Evolutionary conservation across 495 filamentous ascomycete species (phyloP).

Genomic region (Poronia punctata): DNA sequence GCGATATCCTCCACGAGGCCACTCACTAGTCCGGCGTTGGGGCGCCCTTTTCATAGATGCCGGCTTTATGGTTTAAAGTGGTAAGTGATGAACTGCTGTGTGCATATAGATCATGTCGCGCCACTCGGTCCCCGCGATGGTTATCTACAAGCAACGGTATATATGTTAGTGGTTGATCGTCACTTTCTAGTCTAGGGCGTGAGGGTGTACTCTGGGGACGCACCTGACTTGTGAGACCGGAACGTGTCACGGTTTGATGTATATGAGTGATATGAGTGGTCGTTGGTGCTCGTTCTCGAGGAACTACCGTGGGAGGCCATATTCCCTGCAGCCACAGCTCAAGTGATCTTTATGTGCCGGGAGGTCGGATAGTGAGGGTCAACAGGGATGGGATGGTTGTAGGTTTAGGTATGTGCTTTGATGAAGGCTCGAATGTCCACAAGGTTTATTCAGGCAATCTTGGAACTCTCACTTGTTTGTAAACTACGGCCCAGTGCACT

Average conservation of each 20-base stretch:
- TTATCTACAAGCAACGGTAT: conserved; percentile 1
- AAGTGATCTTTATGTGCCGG: too few relatives aligned
- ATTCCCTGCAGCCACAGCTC: too few relatives aligned
- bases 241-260: neutral
- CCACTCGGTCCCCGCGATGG: neutral
- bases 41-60: neutral
- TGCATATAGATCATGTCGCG: neutral
- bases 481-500: too few relatives aligned
- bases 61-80: conserved; percentile 5
- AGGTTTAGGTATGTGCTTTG: too few relatives aligned
- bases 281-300: neutral
- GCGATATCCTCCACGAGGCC: neutral
- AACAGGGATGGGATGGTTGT: too few relatives aligned
- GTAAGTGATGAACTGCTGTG: neutral
- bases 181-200: neutral
- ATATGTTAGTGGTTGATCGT: neutral
- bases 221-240: conserved; percentile 3
- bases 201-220: neutral
- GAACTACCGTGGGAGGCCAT: conserved; percentile 5
- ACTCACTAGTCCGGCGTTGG: conserved; percentile 8
- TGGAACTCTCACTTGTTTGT: too few relatives aligned
- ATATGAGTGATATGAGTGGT: neutral
- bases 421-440: too few relatives aligned
- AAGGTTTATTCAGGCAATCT: too few relatives aligned
- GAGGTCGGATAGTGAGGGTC: too few relatives aligned